A percentile compares a stretch with the other conserved stretches of the same genome.
Evolutionary conservation across 305 asterid species (phyloP).

Genomic region (Caryopteris hybrid): DNA sequence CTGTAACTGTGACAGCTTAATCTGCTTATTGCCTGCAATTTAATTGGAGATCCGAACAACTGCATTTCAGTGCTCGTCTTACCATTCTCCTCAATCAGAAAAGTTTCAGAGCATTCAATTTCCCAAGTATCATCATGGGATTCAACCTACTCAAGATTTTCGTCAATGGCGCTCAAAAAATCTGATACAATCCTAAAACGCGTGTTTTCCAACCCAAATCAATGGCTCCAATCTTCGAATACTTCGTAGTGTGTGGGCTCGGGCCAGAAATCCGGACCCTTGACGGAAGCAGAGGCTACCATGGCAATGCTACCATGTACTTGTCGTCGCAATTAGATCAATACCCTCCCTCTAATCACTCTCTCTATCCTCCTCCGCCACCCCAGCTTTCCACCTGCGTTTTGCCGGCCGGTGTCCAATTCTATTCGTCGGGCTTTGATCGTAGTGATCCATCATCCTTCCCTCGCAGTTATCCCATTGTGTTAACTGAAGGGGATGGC

Average conservation of each 20-base stretch:
- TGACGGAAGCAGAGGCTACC: conserved; percentile 75
- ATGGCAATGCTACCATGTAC: conserved; percentile 67
- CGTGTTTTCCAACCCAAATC: neutral
- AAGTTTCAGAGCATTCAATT: neutral
- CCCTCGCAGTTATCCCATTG: conserved; percentile 93
- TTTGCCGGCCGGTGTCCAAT: conserved; percentile 89
- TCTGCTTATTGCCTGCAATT: neutral
- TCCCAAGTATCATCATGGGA: neutral
- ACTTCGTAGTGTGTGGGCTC: conserved; percentile 92
- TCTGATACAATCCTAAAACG: neutral
- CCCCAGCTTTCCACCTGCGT: conserved; percentile 96
- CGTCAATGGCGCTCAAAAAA: neutral
- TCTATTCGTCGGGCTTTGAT: conserved; percentile 59
- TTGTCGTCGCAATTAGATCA: conserved; percentile 78
- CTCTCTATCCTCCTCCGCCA: conserved; percentile 87
- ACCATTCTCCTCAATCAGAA: neutral
- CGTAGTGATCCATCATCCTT: conserved; percentile 45
- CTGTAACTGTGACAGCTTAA: neutral
- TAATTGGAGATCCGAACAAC: neutral
- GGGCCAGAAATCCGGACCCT: conserved; percentile 94
- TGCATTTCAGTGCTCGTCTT: neutral
- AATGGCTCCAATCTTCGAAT: conserved; percentile 85
- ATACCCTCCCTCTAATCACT: conserved; percentile 70
- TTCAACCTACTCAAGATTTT: neutral
- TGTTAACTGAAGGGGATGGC: conserved; percentile 96